Base-by-base conservation (phyloP, 306 rosid genomes). In the Quillaja saponaria region DNA sequence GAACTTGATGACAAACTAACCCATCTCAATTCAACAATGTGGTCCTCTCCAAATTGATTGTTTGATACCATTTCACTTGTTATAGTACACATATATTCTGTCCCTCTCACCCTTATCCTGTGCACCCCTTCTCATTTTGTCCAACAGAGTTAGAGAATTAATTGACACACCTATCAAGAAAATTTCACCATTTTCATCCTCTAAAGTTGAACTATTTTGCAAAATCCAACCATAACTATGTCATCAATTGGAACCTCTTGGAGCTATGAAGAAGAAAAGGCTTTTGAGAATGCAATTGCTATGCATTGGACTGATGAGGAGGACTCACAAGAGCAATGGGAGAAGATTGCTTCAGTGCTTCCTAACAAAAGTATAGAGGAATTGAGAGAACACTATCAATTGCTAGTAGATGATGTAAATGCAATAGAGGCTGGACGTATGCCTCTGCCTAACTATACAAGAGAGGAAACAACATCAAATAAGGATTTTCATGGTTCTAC, bases 241-340 rank as follows among this genome's bases (percentile, higher is more conserved):
- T 81, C 96, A 62, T 73, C 98, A 49, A 75, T 82, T 76, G 80
- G 34, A 67, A 71, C 68, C 35, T 51, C 61, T 73, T 92, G 99
- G 99, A 83, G 67, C 85, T 83, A 75, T 55, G 96, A 92, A 50
- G 97, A 92, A 84, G 99, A 92, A 16, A 89, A 85, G 55, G 82
- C 89, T 9, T 92, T 92, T 63, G 99, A 92, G 78, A 89, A 78
- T 78, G 95, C 91, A 50, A 78, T 92, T 18, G 99, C 99, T 39
- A 53, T 71, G 81, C 95, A 89, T 73, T 86, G 89, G 96, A 70
- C 31, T 71, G 96, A 80, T 71, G 96, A 78, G 7, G 86, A 73
- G 10, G 84, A 63, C 6, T 71, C 82, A 9, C 34, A 73, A 38
- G 96, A 81, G 57, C 84, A 81, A 67, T 92, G 99, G 99, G 88